Evolutionary conservation across 805 yeast genomes (phyloP).

Genomic region (Ogataea allantospora): DNA sequence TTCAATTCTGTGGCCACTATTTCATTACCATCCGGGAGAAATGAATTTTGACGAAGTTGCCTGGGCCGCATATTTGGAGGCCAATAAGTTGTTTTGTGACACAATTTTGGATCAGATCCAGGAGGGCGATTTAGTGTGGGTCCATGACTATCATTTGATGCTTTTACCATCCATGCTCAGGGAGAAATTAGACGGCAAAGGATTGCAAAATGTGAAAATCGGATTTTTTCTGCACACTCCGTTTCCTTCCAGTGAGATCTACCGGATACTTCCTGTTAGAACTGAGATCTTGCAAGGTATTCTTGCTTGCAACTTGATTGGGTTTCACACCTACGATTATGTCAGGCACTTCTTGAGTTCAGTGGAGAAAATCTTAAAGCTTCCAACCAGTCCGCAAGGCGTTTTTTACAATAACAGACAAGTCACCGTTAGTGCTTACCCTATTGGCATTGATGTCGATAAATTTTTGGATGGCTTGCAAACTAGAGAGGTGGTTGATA

Average conservation of each 20-base stretch:
- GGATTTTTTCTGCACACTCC: conserved; percentile 98
- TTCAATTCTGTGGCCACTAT: conserved; percentile 95
- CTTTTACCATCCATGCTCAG: conserved; percentile 85
- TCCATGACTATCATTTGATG: conserved; percentile 97
- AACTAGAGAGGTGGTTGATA: conserved; percentile 55
- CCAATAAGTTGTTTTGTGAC: conserved; percentile 78
- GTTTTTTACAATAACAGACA: conserved; percentile 72
- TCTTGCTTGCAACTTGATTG: conserved; percentile 88
- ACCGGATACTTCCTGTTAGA: conserved; percentile 93
- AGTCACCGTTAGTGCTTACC: conserved; percentile 92
- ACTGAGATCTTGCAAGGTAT: conserved; percentile 90
- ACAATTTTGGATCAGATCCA: conserved; percentile 66
- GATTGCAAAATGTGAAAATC: conserved; percentile 57
- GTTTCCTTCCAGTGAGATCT: conserved; percentile 95
- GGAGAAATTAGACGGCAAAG: conserved; percentile 48
- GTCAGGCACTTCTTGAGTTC: conserved; percentile 93
- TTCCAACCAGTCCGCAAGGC: conserved; percentile 88
- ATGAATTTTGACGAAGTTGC: conserved; percentile 97
- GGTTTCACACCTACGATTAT: conserved; percentile 98
- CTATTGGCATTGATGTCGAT: conserved; percentile 97
- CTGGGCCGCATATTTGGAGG: conserved; percentile 97
- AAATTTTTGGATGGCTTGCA: conserved; percentile 80
- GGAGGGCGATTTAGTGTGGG: conserved; percentile 92
- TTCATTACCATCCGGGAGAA: conserved; percentile 99
- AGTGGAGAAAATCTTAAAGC: conserved; percentile 77